Evolutionary conservation across 441 rosid genomes (phyloP), one percentile per base, ranked within the genome.

Genomic region (Eruca vesicaria): DNA sequence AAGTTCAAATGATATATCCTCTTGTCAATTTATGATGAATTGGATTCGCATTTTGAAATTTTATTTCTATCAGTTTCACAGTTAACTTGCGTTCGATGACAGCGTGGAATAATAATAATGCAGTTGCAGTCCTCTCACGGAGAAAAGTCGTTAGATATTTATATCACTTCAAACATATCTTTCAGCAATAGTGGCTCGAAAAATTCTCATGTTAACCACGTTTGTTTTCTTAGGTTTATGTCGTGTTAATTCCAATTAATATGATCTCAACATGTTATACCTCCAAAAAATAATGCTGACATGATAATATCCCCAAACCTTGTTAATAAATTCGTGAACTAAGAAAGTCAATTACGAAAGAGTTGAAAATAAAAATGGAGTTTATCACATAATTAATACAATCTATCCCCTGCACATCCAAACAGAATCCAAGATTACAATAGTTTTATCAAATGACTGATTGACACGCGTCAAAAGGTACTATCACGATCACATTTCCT

Each of bases 381-480:
- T 63, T n/a, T 43, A n/a, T 9, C 3, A 0, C 8, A n/a, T 43
- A 6, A 16, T 48, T 48, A 48, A 48, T 48, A 18, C 67, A 72
- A 72, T 10, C 73, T 32, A 62, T 72, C 26, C 57, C 14, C 55
- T 56, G 52, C 78, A 78, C 74, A 78, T 78, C 81, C 81, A 78
- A 78, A 78, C 74, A 73, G 74, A 78, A 78, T 78, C 81, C 81
- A 73, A 78, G 74, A 73, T 78, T 55, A 63, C 81, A 73, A 67
- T 61, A 11, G 4, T 0, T 26, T 23, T 0, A 0, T 0, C 78
- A 56, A 78, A 73, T 63, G 26, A 63, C 0, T 9, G 9, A 18
- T 7, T 0, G 81, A 78, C 81, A 68, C 70, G 63, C 2, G 78
- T 68, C 81, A 28, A 31, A 35, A 29, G 7, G 78, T 78, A 62